Conservation (phyloP, 805 yeast species). For the Jamesozyma jinghongensis region DNA sequence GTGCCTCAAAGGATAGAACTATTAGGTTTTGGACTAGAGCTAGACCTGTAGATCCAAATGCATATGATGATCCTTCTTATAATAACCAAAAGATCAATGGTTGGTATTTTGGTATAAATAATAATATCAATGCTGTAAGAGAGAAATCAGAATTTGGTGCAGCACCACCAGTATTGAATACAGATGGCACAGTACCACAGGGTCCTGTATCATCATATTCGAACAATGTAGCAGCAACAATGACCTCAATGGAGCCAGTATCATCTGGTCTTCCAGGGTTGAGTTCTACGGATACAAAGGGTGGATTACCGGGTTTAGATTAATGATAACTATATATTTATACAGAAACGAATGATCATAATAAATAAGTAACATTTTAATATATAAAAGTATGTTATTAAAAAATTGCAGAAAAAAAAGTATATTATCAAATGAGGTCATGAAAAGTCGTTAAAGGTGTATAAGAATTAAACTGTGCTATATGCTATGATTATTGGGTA, state of each 20-base stretch:
- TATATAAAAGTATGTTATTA: neutral
- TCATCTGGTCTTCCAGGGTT: constrained; percentile 10
- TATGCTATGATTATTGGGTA: neutral
- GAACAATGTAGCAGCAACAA: neutral
- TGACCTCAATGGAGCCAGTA: neutral
- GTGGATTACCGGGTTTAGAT: neutral
- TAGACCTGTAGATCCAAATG: constrained; percentile 78
- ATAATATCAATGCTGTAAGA: constrained; percentile 29
- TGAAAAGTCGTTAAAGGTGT: neutral
- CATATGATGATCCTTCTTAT: constrained; percentile 74
- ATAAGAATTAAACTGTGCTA: neutral
- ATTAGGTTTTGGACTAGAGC: constrained; percentile 93
- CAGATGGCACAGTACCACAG: neutral
- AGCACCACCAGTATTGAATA: constrained; percentile 20
- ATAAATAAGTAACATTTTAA: neutral
- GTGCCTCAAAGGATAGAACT: constrained; percentile 90
- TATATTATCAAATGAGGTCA: no score
- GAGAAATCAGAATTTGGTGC: constrained; percentile 29
- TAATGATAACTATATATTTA: neutral
- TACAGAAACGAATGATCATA: neutral
- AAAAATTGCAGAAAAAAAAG: no score
- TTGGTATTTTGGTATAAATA: constrained; percentile 42
- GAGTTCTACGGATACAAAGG: neutral
- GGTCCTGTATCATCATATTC: no score
- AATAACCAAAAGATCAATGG: constrained; percentile 53